Conservation (phyloP, 352 stramenopile genomes). For the Globisporangium orthogonon region DNA sequence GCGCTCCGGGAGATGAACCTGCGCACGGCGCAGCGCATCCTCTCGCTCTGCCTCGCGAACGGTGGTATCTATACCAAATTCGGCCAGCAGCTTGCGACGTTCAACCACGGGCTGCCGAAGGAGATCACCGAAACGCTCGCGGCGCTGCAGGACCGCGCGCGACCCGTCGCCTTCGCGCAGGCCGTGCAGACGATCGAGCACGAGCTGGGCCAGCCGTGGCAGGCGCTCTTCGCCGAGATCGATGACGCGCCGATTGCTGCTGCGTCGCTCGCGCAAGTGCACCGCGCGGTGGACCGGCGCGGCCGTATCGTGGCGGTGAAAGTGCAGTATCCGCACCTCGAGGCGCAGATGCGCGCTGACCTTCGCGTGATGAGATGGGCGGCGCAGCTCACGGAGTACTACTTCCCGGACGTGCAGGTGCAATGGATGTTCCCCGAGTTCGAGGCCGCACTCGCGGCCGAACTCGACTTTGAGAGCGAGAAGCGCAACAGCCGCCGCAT, state of each 20-base stretch:
- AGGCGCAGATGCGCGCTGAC: constrained; percentile 66
- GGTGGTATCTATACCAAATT: constrained; percentile 97
- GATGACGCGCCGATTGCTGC: constrained; percentile 91
- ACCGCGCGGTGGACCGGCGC: constrained; percentile 86
- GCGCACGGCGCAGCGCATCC: constrained; percentile 82
- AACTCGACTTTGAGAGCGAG: constrained; percentile 85
- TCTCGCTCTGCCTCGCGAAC: constrained; percentile 91
- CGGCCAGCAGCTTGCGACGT: constrained; percentile 94
- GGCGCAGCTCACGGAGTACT: constrained; percentile 56
- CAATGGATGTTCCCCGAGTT: constrained; percentile 96
- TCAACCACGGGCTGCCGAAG: constrained; percentile 93
- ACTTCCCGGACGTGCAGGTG: constrained; percentile 90
- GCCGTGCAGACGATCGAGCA: constrained; percentile 42
- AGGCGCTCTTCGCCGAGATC: constrained; percentile 89
- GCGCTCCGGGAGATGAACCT: constrained; percentile 61
- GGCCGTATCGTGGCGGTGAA: constrained; percentile 94
- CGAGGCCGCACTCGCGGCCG: constrained; percentile 57
- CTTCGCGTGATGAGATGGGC: constrained; percentile 66
- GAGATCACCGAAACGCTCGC: constrained; percentile 92
- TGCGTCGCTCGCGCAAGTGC: constrained; percentile 95
- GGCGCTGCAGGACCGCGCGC: constrained; percentile 90
- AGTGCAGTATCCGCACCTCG: constrained; percentile 91
- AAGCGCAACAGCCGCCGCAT: constrained; percentile 77
- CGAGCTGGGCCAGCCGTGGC: constrained; percentile 60
- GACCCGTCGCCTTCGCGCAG: constrained; percentile 49